phyloP scores from a whole-genome alignment of 2,329 filamentous ascomycete species.

The Elsinoe arachidis region DNA sequence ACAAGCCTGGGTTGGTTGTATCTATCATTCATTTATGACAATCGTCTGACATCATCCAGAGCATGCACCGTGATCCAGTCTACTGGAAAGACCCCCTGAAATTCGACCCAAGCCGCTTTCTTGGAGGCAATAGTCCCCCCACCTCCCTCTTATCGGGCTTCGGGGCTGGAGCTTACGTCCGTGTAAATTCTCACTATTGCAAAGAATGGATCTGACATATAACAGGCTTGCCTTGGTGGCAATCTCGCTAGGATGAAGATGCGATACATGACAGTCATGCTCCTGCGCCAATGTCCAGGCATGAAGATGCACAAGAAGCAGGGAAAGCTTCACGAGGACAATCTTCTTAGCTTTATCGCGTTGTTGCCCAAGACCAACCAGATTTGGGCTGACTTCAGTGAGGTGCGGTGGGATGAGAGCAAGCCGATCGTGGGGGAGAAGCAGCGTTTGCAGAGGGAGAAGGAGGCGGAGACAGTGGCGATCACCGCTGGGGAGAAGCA shows the following conservation, averaged over 20 bases:
- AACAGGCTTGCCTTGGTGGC: neutral
- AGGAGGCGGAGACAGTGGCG: neutral
- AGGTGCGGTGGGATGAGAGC: neutral
- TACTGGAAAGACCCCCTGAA: constrained; percentile 5
- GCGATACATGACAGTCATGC: constrained; percentile 11
- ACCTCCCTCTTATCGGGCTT: too few species aligned
- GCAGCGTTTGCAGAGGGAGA: neutral
- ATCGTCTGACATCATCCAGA: neutral
- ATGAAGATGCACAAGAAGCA: constrained; percentile 2
- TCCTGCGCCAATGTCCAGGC: constrained; percentile 1
- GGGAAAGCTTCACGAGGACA: constrained; percentile 3
- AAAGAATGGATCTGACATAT: too few species aligned
- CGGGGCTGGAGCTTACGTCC: constrained; percentile 4
- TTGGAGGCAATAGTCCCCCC: too few species aligned
- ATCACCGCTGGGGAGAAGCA: neutral
- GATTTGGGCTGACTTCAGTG: constrained; percentile 6
- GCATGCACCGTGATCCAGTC: constrained; percentile 7
- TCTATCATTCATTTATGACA: too few species aligned
- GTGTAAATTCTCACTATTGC: too few species aligned
- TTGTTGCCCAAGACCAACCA: constrained; percentile 12
- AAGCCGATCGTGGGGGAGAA: neutral
- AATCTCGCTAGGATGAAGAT: constrained; percentile 13
- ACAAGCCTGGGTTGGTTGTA: neutral
- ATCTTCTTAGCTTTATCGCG: constrained; percentile 9
- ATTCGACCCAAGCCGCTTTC: constrained; percentile 11